Evolutionary conservation across 2,329 filamentous ascomycete species (phyloP).

Genomic region (Fusarium tanahbumbuense): DNA sequence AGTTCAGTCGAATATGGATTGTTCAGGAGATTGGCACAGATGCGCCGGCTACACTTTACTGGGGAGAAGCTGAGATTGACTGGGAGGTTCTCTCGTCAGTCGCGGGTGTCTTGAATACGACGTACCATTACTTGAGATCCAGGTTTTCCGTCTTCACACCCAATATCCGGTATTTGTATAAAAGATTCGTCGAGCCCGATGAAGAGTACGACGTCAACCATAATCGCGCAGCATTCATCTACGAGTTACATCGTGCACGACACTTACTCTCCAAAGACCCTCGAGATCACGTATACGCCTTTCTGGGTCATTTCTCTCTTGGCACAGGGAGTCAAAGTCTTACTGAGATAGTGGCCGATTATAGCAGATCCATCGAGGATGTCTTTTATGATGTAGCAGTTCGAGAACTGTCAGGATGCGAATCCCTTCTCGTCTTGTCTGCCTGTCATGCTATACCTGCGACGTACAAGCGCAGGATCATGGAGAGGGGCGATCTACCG

Average conservation of each 20-base stretch:
- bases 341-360: constrained; percentile 45
- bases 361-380: constrained; percentile 47
- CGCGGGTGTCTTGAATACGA: constrained; percentile 48
- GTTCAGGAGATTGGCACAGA: constrained; percentile 53
- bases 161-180: constrained; percentile 50
- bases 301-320: constrained; percentile 52
- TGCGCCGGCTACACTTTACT: constrained; percentile 50
- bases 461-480: constrained; percentile 20
- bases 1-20: constrained; percentile 54
- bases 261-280: constrained; percentile 50
- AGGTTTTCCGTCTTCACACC: constrained; percentile 49
- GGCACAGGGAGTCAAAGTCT: constrained; percentile 40
- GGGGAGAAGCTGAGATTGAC: constrained; percentile 50
- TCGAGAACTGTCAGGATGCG: constrained; percentile 45
- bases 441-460: constrained; percentile 43
- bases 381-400: constrained; percentile 51
- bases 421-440: constrained; percentile 48
- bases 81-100: constrained; percentile 51
- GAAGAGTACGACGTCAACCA: constrained; percentile 43
- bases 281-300: constrained; percentile 52
- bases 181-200: constrained; percentile 51
- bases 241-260: constrained; percentile 52
- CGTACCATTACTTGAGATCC: constrained; percentile 49
- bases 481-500: constrained; percentile 38
- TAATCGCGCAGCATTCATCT: constrained; percentile 52